These are phyloP conservation scores for Camellia sinensis DNA, from an alignment of 148 eudicot species.

Conservation along the genomic window DNA sequence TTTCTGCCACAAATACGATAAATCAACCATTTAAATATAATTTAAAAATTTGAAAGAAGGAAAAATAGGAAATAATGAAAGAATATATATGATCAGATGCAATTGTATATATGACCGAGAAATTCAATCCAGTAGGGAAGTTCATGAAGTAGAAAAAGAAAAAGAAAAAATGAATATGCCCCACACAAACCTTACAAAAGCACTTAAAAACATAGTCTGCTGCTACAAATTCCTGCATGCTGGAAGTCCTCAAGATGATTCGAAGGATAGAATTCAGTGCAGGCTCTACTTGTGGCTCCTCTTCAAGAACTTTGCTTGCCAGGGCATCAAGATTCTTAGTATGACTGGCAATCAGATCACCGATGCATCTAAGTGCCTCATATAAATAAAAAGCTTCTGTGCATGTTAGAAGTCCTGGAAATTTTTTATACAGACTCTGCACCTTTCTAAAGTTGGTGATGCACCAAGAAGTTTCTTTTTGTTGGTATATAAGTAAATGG, in stretches of 20 bases:
- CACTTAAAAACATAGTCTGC: conserved; percentile 86
- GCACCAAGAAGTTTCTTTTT: not conserved
- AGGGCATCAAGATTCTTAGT: conserved; percentile 70
- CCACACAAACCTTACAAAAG: conserved; percentile 74
- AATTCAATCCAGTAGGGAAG: not conserved
- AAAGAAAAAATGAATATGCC: conserved; percentile 3
- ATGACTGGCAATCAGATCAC: conserved; percentile 69
- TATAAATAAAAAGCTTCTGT: conserved; percentile 6
- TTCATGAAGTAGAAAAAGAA: not conserved
- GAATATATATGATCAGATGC: not conserved
- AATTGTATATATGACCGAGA: not conserved
- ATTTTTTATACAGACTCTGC: not conserved
- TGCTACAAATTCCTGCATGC: conserved; percentile 77
- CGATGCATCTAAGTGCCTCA: conserved; percentile 84
- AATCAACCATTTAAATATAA: conserved; percentile 12
- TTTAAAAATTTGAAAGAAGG: not conserved
- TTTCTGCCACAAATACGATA: conserved; percentile 44
- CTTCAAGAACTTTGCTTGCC: conserved; percentile 81
- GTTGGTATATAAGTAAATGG: not conserved
- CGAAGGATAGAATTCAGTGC: conserved; percentile 86
- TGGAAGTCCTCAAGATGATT: conserved; percentile 80
- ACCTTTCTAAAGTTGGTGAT: not conserved
- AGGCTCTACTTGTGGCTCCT: conserved; percentile 76
- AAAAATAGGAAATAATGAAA: not conserved
- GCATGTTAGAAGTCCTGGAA: conserved; percentile 4